These are phyloP conservation scores for Alternaria solani DNA, from an alignment of 2,329 filamentous ascomycete genomes.

Conservation along the genomic window DNA sequence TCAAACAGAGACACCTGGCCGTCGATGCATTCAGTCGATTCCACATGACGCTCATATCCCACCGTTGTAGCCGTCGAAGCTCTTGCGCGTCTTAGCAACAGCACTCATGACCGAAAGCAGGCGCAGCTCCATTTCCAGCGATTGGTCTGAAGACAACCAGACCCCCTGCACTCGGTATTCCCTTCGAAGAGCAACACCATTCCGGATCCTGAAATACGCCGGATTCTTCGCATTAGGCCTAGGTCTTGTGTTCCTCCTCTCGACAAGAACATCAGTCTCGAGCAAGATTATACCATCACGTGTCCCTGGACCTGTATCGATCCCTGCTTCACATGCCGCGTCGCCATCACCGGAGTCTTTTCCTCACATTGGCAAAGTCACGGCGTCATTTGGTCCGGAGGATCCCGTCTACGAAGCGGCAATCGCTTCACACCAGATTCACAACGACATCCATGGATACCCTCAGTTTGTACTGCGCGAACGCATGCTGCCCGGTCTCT, in stretches of 20 bases:
- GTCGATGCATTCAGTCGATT: neutral
- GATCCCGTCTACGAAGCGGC: conserved; percentile 10
- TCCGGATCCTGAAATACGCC: neutral
- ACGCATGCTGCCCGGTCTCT: conserved; percentile 11
- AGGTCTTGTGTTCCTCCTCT: neutral
- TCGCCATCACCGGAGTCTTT: neutral
- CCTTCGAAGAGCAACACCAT: neutral
- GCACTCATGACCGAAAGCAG: neutral
- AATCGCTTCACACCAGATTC: conserved; percentile 5
- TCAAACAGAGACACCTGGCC: neutral
- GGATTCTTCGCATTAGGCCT: neutral
- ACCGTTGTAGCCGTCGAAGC: neutral
- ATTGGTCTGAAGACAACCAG: neutral
- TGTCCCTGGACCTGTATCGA: neutral
- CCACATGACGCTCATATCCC: conserved; percentile 1
- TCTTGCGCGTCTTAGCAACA: neutral
- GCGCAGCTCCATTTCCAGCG: conserved; percentile 2
- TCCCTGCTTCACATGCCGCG: neutral
- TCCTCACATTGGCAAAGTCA: conserved; percentile 11
- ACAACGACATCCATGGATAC: conserved; percentile 8
- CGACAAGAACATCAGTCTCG: neutral
- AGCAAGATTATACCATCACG: neutral
- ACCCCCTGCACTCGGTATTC: neutral
- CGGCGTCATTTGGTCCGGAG: conserved; percentile 7
- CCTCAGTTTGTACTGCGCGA: conserved; percentile 9